Base-by-base conservation (phyloP, 495 filamentous ascomycete genomes). In the Neurospora sp. region DNA sequence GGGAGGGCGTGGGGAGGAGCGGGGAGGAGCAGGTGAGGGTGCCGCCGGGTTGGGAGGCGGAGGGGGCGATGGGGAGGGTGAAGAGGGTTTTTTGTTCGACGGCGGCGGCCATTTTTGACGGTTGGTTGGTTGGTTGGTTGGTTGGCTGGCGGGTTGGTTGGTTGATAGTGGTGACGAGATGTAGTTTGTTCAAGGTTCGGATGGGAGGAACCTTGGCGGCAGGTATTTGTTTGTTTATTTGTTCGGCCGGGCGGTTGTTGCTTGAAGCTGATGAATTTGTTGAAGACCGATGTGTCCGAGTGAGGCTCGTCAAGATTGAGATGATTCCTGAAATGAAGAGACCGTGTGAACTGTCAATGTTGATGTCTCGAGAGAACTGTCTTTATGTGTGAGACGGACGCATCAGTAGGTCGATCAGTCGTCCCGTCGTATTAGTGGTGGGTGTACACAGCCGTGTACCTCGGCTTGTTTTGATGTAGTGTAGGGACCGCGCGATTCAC, bases 11-110 rank as follows among this genome's bases (percentile, higher is more conserved):
- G 89, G 69, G 79, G 77, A 35, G 31, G 31, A 35, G 31, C 3
- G 70, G 91, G 84, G 72, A 78, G 35, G 89, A 91, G 85, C 86
- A 89, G 70, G 80, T 77, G 70, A 92, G 84, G 72, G 78, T 79
- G 74, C 89, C 88, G 59, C 83, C 84, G 6, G 84, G 73, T 70
- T 83, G 76, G 18, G 74, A n/a, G 61, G 70, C 77, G 7, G 73
- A 69, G 31, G 77, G 66, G 1, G 78, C 75, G 78, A 85, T 81
- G 69, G 84, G 83, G 69, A 86, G 75, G 3, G 80, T 80, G 76
- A 85, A 85, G 70, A 85, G 79, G 69, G 76, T 73, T 18, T 48
- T 70, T 27, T 22, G 41, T 0, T 3, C 3, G 73, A 70, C 69
- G 31, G 73, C 3, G 20, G 38, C 3, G 20, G 38, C 20, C 70